Base-by-base conservation (phyloP, 2,329 filamentous ascomycete species). In the Ceratocystis diversiconidia region DNA sequence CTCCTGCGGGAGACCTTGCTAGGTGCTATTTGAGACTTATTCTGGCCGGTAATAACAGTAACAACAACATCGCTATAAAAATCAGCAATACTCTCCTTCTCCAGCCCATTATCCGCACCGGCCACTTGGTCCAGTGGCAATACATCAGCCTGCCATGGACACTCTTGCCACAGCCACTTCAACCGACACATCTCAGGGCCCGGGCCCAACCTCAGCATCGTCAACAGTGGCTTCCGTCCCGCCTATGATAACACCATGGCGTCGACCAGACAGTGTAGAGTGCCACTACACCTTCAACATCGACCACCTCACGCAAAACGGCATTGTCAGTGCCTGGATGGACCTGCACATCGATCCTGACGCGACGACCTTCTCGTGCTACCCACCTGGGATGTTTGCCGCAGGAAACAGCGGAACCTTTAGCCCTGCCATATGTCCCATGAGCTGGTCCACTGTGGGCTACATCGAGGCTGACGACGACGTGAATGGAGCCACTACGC, bases 261-360 rank as follows among this genome's bases (percentile, higher is more conserved):
- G 68, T 36, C 73, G 67, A 5, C 75, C 75, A 10, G 65, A 68
- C 48, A 73, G 70, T 63, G 61, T 67, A 1, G 55, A 66, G 64
- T 77, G 75, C 68, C 76, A 74, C 12, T 77, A 74, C 72, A 77
- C 75, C 1, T 76, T 74, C 63, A 71, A 76, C 64, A 70, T 71
- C 50, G 71, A 73, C 60, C 69, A 71, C 36, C 61, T 62, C 69
- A 28, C 69, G 69, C 55, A 72, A 69, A 68, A 69, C 7, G 74
- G 72, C 5, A 70, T 72, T 17, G 19, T 63, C 1, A 71, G 74
- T 44, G 75, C 75, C 32, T 76, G 73, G 70, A 69, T 77, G 15
- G 75, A 77, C 65, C 65, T 76, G 46, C 72, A 75, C 57, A 73
- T 76, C 6, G 70, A 73, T 22, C 66, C 71, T n/a, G 73, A 71